Conservation (phyloP, 1,284 basidiomycete genomes). For the Spongispora temasekensis region DNA sequence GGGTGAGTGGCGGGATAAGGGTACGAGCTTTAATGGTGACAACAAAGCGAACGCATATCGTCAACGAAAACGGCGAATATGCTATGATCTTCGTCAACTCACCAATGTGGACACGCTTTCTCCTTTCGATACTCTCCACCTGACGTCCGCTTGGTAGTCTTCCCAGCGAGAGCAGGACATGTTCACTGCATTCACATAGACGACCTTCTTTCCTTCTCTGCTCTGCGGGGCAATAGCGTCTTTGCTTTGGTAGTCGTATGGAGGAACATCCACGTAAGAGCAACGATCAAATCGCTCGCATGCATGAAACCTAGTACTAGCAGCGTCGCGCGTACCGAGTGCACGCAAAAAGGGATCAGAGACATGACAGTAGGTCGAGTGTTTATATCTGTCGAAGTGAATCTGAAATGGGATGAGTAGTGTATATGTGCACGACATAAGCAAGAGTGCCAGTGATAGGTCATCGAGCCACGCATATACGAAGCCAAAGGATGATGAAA, state of each 20-base stretch:
- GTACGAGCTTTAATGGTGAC: constrained; percentile 67
- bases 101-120: constrained; percentile 61
- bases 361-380: constrained; percentile 60
- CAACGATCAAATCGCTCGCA: constrained; percentile 86
- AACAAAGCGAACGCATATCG: neutral
- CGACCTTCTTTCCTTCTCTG: constrained; percentile 52
- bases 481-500: no score
- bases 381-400: constrained; percentile 89
- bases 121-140: constrained; percentile 38
- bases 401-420: constrained; percentile 51
- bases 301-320: constrained; percentile 81
- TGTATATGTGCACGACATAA: constrained; percentile 9
- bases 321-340: constrained; percentile 64
- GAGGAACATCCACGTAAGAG: constrained; percentile 51
- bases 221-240: constrained; percentile 30
- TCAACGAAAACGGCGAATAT: neutral
- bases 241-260: constrained; percentile 17
- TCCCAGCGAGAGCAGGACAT: constrained; percentile 66
- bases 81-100: constrained; percentile 19
- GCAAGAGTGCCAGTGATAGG: neutral
- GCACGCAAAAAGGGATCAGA: constrained; percentile 64
- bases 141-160: constrained; percentile 53
- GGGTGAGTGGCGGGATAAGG: constrained; percentile 82
- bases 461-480: neutral
- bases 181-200: constrained; percentile 77